Conservation (phyloP, 2,329 filamentous ascomycete genomes). For the Dactylellina cionopaga region DNA sequence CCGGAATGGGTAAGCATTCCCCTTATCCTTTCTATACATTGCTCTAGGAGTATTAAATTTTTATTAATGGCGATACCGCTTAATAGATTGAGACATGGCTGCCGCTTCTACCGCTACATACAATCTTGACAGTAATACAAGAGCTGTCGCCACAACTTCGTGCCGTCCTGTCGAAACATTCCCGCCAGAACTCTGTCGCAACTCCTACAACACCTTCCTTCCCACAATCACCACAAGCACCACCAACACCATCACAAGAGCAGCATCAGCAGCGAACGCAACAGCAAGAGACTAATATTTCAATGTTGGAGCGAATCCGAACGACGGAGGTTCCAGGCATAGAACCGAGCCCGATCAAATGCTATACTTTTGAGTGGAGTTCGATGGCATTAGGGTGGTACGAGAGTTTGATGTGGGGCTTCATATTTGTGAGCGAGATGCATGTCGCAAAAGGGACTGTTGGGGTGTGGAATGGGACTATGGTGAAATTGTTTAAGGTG, state of each 20-base stretch:
- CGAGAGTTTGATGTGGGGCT: constrained; percentile 90
- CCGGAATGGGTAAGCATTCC: constrained; percentile 71
- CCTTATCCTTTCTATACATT: background rate
- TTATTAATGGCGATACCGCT: background rate
- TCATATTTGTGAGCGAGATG: constrained; percentile 91
- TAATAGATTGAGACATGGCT: constrained; percentile 86
- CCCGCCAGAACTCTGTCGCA: constrained; percentile 59
- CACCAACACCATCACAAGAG: constrained; percentile 57
- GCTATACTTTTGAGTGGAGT: constrained; percentile 95
- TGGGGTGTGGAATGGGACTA: constrained; percentile 92
- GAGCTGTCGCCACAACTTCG: constrained; percentile 70
- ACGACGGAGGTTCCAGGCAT: constrained; percentile 74
- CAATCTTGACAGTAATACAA: constrained; percentile 79
- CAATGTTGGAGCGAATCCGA: constrained; percentile 67
- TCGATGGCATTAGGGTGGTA: constrained; percentile 92
- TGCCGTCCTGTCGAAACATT: constrained; percentile 63
- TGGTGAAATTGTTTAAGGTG: constrained; percentile 86
- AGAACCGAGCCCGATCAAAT: constrained; percentile 77
- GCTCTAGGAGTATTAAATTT: background rate
- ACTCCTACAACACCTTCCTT: constrained; percentile 60
- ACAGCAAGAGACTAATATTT: constrained; percentile 60
- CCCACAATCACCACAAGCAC: constrained; percentile 62
- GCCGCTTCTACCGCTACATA: constrained; percentile 88
- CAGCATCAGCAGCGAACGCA: constrained; percentile 57
- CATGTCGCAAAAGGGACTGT: constrained; percentile 84